phyloP scores from a whole-genome alignment of 148 eudicot genomes.

The Diospyros lotus region DNA sequence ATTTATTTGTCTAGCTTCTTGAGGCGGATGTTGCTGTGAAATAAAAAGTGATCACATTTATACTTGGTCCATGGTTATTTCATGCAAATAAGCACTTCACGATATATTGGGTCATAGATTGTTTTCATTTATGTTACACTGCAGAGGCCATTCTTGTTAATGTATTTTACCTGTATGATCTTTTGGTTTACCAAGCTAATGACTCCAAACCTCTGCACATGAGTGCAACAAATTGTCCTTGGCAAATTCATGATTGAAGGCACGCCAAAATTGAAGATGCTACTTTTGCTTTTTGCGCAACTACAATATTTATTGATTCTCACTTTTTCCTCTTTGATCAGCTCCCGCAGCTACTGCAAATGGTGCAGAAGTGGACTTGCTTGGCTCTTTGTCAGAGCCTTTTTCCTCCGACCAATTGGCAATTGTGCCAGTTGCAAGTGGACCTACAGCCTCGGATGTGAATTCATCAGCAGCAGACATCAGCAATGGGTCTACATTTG shows the following conservation, averaged over 20 bases:
- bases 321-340: constrained; percentile 19
- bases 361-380: constrained; percentile 62
- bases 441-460: constrained; percentile 30
- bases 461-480: constrained; percentile 25
- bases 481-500: constrained; percentile 38
- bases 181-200: background rate
- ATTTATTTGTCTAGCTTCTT: background rate
- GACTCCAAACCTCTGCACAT: background rate
- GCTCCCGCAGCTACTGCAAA: constrained; percentile 49
- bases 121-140: background rate
- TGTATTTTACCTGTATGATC: background rate
- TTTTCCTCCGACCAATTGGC: constrained; percentile 55
- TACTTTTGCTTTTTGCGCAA: background rate
- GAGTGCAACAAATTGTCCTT: background rate
- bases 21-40: background rate
- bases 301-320: background rate
- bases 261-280: background rate
- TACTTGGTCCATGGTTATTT: background rate
- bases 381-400: constrained; percentile 74
- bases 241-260: background rate
- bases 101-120: background rate
- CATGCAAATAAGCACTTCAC: background rate
- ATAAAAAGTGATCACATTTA: background rate
- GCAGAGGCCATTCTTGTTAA: background rate
- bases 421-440: constrained; percentile 49